A percentile compares a stretch with the other conserved stretches of the same genome.
Evolutionary conservation across 306 rosid species (phyloP).

Genomic region (Cucurbita moschata): DNA sequence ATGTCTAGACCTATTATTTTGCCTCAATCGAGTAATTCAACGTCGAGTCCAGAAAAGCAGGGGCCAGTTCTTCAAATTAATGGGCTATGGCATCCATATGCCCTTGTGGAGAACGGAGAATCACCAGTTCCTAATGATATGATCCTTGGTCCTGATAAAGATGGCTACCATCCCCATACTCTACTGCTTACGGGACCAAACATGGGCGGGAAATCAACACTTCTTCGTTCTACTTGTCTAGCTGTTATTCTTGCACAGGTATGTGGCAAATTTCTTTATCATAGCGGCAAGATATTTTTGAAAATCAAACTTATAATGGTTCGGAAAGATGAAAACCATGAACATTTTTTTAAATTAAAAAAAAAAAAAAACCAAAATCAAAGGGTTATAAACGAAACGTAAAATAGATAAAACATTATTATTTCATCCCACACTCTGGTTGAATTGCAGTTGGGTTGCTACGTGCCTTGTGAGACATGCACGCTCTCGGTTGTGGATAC

Average conservation of each 20-base stretch:
- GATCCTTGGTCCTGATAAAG: conserved; percentile 55
- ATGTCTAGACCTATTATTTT: conserved; percentile 75
- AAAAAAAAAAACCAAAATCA: too few species aligned
- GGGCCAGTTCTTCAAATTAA: conserved; percentile 44
- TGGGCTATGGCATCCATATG: conserved; percentile 96
- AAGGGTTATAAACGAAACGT: too few species aligned
- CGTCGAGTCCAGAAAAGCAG: conserved; percentile 17
- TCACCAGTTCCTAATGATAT: conserved; percentile 76
- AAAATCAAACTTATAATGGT: too few species aligned
- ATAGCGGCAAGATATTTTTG: background rate
- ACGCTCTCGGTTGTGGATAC: conserved; percentile 68
- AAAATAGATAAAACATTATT: background rate
- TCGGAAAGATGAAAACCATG: too few species aligned
- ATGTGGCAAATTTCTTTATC: conserved; percentile 7
- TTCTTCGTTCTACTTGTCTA: conserved; percentile 81
- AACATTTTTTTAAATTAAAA: too few species aligned
- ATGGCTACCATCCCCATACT: conserved; percentile 43
- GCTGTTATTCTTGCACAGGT: conserved; percentile 97
- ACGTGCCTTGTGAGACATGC: conserved; percentile 72
- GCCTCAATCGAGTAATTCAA: conserved; percentile 21
- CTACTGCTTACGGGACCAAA: conserved; percentile 88
- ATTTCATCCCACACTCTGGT: background rate
- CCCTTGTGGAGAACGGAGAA: conserved; percentile 60
- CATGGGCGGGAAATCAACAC: conserved; percentile 98
- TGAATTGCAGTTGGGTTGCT: conserved; percentile 80